These are phyloP conservation scores for Takashimella koratensis DNA, from an alignment of 1,284 basidiomycete genomes.

Conservation along the genomic window DNA sequence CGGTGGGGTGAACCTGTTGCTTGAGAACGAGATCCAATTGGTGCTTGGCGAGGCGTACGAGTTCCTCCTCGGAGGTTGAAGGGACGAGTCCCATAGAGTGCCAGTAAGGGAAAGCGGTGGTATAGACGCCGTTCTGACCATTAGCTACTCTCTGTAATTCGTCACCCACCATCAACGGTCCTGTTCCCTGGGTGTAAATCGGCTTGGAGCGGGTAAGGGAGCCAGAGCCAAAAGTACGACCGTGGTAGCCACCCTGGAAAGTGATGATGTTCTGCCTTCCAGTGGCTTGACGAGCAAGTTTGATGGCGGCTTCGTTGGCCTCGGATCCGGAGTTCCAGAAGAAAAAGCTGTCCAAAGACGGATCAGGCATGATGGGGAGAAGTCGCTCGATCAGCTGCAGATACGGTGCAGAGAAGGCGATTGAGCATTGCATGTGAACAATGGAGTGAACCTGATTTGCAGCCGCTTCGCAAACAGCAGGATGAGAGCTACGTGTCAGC, in stretches of 20 bases:
- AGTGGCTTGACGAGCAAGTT: slow-evolving; percentile 66
- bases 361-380: slow-evolving; percentile 37
- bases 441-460: slow-evolving; percentile 78
- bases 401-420: slow-evolving; percentile 63
- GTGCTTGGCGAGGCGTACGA: slow-evolving; percentile 65
- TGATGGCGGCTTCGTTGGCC: slow-evolving; percentile 43
- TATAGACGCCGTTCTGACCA: slow-evolving; percentile 74
- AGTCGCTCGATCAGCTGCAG: slow-evolving; percentile 60
- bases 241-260: slow-evolving; percentile 86
- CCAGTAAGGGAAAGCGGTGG: slow-evolving; percentile 84
- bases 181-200: slow-evolving; percentile 72
- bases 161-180: slow-evolving; percentile 57
- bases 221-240: slow-evolving; percentile 82
- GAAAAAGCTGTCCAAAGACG: slow-evolving; percentile 65
- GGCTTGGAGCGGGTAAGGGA: slow-evolving; percentile 85
- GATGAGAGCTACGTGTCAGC: no score
- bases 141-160: background rate
- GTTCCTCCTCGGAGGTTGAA: slow-evolving; percentile 60
- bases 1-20: slow-evolving; percentile 76
- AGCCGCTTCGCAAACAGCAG: slow-evolving; percentile 76
- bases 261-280: slow-evolving; percentile 80
- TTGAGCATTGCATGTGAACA: slow-evolving; percentile 64
- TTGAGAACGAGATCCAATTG: slow-evolving; percentile 77
- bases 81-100: slow-evolving; percentile 70
- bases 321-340: slow-evolving; percentile 73